Evolutionary conservation across 2,329 filamentous ascomycete species (phyloP).

Genomic region (Tolypocladium cylindrosporum): DNA sequence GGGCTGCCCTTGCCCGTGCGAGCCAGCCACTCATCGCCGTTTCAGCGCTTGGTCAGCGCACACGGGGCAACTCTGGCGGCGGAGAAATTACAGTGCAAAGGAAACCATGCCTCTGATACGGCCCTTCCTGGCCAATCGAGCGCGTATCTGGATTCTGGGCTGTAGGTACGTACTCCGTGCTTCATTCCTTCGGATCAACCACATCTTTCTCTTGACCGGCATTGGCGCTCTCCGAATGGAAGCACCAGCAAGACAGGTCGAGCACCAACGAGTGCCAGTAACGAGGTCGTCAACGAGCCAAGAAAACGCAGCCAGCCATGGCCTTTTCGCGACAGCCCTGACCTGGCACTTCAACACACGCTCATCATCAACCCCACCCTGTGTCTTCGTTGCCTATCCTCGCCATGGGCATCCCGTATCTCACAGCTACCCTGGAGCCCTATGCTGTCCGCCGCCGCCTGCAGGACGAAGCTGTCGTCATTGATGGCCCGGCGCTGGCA

Average conservation of each 20-base stretch:
- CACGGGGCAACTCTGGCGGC: neutral
- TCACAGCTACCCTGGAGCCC: conserved; percentile 42
- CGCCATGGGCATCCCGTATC: conserved; percentile 49
- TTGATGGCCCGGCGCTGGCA: conserved; percentile 74
- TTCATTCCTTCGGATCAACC: too few relatives aligned
- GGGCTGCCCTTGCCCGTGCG: too few relatives aligned
- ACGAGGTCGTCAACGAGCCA: neutral
- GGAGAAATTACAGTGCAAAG: neutral
- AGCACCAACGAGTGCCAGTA: neutral
- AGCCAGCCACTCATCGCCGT: neutral
- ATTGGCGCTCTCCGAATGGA: neutral
- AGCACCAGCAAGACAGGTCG: neutral
- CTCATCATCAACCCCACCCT: neutral
- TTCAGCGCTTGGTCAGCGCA: neutral
- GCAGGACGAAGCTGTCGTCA: conserved; percentile 32
- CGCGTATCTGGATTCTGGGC: too few relatives aligned
- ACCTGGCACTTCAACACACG: neutral
- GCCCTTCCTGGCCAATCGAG: too few relatives aligned
- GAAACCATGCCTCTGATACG: neutral
- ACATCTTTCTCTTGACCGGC: neutral
- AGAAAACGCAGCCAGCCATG: neutral
- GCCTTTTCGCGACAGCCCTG: neutral
- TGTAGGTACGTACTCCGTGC: too few relatives aligned
- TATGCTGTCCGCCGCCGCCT: conserved; percentile 37
- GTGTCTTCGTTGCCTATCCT: neutral